Percentiles rank a stretch among this genome's conserved stretches.
These are phyloP conservation scores for Avena insularis DNA, from an alignment of 176 grass and related monocot species.

Conservation along the genomic window DNA sequence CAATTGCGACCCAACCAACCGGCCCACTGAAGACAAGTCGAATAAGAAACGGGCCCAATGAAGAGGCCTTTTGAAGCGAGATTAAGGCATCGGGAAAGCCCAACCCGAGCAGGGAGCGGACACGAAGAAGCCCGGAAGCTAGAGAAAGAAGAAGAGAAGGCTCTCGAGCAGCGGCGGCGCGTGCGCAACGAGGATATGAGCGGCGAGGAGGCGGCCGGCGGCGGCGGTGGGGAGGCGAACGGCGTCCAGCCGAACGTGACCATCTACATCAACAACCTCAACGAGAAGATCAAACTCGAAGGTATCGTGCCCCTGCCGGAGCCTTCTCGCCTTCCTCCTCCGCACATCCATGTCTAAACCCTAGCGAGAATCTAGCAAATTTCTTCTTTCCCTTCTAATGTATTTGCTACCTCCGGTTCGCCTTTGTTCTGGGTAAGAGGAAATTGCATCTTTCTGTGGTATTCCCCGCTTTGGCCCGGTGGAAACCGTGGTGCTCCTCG, in stretches of 20 bases:
- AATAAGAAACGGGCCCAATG: no score
- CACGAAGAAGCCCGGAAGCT: neutral
- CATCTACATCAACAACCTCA: conserved; percentile 99
- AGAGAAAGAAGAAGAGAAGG: neutral
- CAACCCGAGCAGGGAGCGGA: neutral
- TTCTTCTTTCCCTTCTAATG: neutral
- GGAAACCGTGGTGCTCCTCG: neutral
- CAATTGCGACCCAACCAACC: neutral
- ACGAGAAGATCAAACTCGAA: conserved; percentile 97
- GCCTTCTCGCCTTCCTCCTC: neutral
- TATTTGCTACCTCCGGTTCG: neutral
- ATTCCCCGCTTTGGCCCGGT: neutral
- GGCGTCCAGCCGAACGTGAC: conserved; percentile 69
- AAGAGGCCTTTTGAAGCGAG: neutral
- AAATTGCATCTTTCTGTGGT: neutral
- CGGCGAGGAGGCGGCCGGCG: conserved; percentile 48
- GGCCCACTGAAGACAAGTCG: neutral
- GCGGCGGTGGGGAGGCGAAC: conserved; percentile 49
- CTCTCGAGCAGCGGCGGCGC: conserved; percentile 42
- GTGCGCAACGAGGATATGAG: conserved; percentile 59
- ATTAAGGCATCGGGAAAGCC: conserved; percentile 12
- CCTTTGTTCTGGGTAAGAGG: neutral
- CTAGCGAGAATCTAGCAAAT: conserved; percentile 18
- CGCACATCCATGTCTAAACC: conserved; percentile 11
- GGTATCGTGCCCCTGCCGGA: conserved; percentile 41